These are phyloP conservation scores for Colletotrichum chrysophilum DNA, from an alignment of 2,329 filamentous ascomycete species.

Conservation along the genomic window DNA sequence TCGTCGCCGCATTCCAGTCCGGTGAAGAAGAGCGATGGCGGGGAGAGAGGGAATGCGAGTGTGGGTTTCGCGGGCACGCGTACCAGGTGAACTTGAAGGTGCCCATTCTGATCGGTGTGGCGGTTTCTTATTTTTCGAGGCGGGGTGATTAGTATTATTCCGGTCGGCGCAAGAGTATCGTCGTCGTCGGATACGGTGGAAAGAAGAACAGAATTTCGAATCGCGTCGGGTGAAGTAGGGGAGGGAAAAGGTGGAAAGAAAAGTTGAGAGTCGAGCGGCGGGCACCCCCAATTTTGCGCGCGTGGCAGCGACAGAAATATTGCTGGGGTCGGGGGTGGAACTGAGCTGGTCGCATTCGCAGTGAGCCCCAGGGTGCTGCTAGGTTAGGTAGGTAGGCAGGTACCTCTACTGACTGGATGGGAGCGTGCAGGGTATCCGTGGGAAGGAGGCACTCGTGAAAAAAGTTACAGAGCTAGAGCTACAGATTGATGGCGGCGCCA, in stretches of 20 bases:
- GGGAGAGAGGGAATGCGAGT: background rate
- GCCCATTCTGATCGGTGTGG: constrained; percentile 9
- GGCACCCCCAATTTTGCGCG: constrained; percentile 14
- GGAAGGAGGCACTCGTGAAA: background rate
- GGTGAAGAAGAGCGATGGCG: background rate
- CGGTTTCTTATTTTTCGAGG: background rate
- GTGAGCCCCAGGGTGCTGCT: background rate
- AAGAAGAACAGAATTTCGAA: background rate
- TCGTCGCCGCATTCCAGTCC: background rate
- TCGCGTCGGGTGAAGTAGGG: background rate
- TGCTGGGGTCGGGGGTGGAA: constrained; percentile 9
- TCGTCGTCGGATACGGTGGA: background rate
- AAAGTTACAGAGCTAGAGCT: background rate
- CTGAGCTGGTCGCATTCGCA: background rate
- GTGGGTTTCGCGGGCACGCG: background rate
- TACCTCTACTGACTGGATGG: background rate
- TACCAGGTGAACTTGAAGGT: constrained; percentile 25
- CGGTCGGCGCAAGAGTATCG: background rate
- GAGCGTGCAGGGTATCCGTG: background rate
- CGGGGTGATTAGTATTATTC: background rate
- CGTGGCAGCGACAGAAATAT: background rate
- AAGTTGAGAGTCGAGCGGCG: constrained; percentile 6
- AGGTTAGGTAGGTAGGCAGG: background rate
- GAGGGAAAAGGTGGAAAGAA: background rate
- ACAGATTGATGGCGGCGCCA: background rate